Evolutionary conservation across 441 rosid species (phyloP), one percentile per base, ranked within the genome.

Genomic region (Croton laevigatus): DNA sequence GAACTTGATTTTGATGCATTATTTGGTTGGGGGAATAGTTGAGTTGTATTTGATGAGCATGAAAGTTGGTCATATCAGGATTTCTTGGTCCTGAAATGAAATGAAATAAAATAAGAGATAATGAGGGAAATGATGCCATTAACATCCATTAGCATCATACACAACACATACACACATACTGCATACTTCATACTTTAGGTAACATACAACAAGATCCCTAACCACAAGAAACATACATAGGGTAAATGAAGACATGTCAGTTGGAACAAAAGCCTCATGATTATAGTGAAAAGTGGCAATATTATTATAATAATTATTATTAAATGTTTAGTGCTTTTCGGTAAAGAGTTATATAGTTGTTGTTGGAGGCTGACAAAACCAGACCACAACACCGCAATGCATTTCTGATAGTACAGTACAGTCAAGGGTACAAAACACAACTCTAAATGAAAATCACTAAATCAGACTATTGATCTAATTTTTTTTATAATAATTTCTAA

Each of bases 1-100:
- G 84, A 69, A 82, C 77, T 68, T 48, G 80, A 48, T 74, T 65
- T 78, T 67, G 85, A 76, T 80, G 74, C 75, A 79, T 65, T 32
- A 83, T 77, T 65, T 73, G 83, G 74, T 72, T 61, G 52, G 71
- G 77, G 27, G 75, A 62, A 67, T 73, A 70, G 54, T 48, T 55
- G 72, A 63, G 69, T 62, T 77, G 87, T 79, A 76, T 75, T 58
- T 79, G 88, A 82, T 78, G 61, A 69, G 73, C 72, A 48, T 76
- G 78, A 59, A 68, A 66, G 63, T 73, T 46, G 57, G 65, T 71
- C 76, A 62, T 59, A 61, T 68, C 75, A 32, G 36, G 65, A 60
- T 77, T 81, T 62, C 84, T 22, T 36, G 79, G 66, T 74, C 81
- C 91, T 88, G 81, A 76, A 66, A 58, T 69, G 40, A 61, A 64